These are phyloP conservation scores for Aspergillus udagawae DNA, from an alignment of 2,329 filamentous ascomycete species.

Conservation along the genomic window DNA sequence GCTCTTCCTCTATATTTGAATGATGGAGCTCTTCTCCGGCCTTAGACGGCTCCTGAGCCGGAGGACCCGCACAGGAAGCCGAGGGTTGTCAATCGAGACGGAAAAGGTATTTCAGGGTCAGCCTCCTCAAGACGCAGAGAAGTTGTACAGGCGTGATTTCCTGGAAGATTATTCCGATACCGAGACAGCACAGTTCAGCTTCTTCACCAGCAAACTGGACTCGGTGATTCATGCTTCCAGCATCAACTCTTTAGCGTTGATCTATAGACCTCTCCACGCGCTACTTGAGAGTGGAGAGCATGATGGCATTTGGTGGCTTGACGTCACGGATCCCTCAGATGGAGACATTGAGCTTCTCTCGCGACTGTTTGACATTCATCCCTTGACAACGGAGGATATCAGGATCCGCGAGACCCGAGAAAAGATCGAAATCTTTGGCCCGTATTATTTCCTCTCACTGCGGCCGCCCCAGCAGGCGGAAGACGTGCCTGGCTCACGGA, in stretches of 20 bases:
- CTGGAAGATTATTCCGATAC: background rate
- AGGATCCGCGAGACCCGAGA: conserved; percentile 86
- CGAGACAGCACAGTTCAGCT: conserved; percentile 74
- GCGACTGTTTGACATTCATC: conserved; percentile 91
- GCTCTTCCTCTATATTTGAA: background rate
- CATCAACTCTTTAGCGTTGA: conserved; percentile 74
- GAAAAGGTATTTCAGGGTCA: background rate
- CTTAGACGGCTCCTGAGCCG: background rate
- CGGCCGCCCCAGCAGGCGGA: conserved; percentile 79
- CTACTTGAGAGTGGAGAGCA: conserved; percentile 45
- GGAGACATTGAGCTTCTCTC: conserved; percentile 84
- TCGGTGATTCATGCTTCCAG: conserved; percentile 82
- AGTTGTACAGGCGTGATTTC: background rate
- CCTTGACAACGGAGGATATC: conserved; percentile 90
- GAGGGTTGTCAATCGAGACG: background rate
- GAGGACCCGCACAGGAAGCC: background rate
- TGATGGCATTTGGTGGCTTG: conserved; percentile 93
- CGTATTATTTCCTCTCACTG: conserved; percentile 95
- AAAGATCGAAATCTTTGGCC: conserved; percentile 95
- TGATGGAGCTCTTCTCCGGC: background rate
- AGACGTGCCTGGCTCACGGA: conserved; percentile 68
- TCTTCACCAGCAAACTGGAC: conserved; percentile 88
- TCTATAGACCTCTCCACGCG: conserved; percentile 74
- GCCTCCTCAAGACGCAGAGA: background rate
- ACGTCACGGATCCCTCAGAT: conserved; percentile 79